phyloP scores from a whole-genome alignment of 345 rosid genomes.

The Salix udensis region DNA sequence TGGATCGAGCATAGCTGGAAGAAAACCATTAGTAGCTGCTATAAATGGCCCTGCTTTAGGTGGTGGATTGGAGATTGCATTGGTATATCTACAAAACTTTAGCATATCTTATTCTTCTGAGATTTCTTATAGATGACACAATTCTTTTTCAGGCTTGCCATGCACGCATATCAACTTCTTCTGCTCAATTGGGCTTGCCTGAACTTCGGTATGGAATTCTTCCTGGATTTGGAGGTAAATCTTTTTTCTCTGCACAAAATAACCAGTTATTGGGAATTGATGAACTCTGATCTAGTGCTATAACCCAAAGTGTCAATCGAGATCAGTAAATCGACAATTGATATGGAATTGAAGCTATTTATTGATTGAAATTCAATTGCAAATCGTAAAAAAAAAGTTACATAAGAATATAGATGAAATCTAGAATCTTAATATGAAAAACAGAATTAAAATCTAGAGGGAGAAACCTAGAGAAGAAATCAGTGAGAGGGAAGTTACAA shows the following conservation, averaged over 20 bases:
- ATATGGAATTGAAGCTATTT: no score
- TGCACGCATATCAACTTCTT: conserved; percentile 18
- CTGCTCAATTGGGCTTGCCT: conserved; percentile 18
- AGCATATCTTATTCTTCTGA: background rate
- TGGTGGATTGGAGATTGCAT: conserved; percentile 24
- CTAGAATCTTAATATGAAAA: no score
- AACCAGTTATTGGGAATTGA: no score
- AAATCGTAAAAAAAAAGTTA: no score
- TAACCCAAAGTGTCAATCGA: no score
- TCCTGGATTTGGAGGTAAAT: background rate
- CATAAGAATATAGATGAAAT: no score
- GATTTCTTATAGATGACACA: background rate
- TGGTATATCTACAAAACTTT: conserved; percentile 5
- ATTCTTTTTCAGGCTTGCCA: conserved; percentile 18
- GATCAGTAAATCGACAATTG: no score
- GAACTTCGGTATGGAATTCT: conserved; percentile 23
- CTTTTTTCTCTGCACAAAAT: background rate
- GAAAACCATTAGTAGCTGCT: conserved; percentile 27
- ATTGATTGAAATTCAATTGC: no score
- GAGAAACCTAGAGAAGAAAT: no score
- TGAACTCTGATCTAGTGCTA: no score
- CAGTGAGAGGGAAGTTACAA: no score
- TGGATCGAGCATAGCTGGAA: conserved; percentile 9
- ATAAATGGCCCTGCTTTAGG: conserved; percentile 21
- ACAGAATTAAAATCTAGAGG: no score